Evolutionary conservation across 768 basidiomycete genomes (phyloP).

Genomic region (Neoboletus magnificus): DNA sequence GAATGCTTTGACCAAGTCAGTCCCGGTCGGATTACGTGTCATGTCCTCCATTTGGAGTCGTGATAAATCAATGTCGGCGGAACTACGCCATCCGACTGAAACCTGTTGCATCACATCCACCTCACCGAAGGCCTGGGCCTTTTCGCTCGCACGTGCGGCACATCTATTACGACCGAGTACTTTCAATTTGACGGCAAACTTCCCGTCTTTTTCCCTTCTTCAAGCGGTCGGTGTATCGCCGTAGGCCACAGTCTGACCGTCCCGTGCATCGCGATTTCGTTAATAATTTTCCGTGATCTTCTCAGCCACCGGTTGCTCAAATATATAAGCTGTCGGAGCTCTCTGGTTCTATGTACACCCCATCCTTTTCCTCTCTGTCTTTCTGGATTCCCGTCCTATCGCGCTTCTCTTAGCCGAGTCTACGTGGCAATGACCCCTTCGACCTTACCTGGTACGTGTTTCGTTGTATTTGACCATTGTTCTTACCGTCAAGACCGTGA

Average conservation of each 20-base stretch:
- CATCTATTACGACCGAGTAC: slow-evolving; percentile 12
- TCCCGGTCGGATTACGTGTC: background rate
- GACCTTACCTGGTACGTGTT: slow-evolving; percentile 27
- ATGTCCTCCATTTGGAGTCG: background rate
- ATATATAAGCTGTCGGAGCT: slow-evolving; percentile 24
- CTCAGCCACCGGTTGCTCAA: slow-evolving; percentile 21
- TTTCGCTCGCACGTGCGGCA: background rate
- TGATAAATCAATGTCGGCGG: background rate
- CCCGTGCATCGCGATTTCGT: background rate
- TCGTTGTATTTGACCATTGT: background rate
- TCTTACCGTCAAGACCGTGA: background rate
- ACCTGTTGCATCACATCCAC: background rate
- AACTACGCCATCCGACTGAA: background rate
- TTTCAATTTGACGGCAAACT: background rate
- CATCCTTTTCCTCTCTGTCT: background rate
- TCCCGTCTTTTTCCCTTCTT: background rate
- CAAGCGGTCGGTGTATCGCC: background rate
- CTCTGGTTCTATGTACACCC: background rate
- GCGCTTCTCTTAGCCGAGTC: background rate
- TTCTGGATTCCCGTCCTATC: background rate
- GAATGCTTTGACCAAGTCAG: background rate
- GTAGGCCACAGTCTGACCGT: background rate
- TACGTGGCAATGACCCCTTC: slow-evolving; percentile 22
- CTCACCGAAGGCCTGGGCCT: background rate
- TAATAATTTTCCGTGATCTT: slow-evolving; percentile 7